Base-by-base conservation (phyloP, 345 rosid species). In the Eucalyptus pauciflora region DNA sequence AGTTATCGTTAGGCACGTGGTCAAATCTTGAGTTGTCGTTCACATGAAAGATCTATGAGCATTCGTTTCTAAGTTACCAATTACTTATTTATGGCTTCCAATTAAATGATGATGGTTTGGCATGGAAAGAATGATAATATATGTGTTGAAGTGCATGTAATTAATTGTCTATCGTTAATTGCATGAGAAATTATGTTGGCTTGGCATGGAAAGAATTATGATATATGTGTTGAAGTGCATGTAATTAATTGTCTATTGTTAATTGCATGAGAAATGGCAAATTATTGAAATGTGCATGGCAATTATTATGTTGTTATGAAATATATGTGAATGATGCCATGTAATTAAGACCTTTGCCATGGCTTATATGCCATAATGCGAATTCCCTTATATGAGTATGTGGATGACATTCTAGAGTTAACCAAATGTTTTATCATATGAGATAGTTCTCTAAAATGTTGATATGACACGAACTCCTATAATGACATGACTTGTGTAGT, bases 341-440 rank as follows among this genome's bases (percentile, higher is more conserved):
- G 3, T 56, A 0, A 56, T 56, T 58, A 60, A 58, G 3, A 25
- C n/a, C 13, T 10, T 58, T 10, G 7, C 1, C n/a, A 60, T 10
- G 14, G n/a, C 14, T 7, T 60, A 60, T 60, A 0, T 0, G 13
- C 67, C 67, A 60, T 0, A 24, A 5, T 25, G 64, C 4, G 13
- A 60, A 60, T 60, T 60, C 14, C 0, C 13, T 60, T 24, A 0
- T 25, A 60, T 60, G 67, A 60, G 0, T 0, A 60, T 25, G 67
- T 25, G 67, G 67, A 60, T 60, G 29, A 24, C n/a, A 60, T 0
- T 60, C 0, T 25, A 0, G 15, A 60, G n/a, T 0, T 0, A 0
- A 0, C 29, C 29, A 60, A 5, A 60, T 60, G 29, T 60, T 60
- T n/a, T 1, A 3, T 14, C 0, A 1, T 25, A 60, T 25, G 1